Base-by-base conservation (phyloP, 2,329 filamentous ascomycete species). In the Ceratocystis papillata region DNA sequence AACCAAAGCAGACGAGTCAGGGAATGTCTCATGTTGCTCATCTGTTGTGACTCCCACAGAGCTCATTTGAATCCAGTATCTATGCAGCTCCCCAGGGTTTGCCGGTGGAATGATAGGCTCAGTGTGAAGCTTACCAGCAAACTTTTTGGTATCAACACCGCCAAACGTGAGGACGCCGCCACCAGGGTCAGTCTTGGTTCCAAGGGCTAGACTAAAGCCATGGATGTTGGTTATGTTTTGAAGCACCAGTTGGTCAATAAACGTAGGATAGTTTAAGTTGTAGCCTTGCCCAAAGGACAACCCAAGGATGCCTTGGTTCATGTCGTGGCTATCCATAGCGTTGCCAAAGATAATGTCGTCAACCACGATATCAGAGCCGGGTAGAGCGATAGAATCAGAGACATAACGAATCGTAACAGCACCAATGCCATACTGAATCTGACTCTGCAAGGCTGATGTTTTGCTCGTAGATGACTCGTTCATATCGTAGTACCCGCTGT, bases 141-240 rank as follows among this genome's bases (percentile, higher is more conserved):
- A 80, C 70, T 80, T 79, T 53, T 73, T 75, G 20, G 77, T 79
- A 71, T 80, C 78, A 37, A 79, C 73, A 59, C 78, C 78, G 53
- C 78, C 78, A 67, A 80, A 79, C 25, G 79, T 72, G 66, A 76
- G 69, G 48, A 71, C 68, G 3, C 74, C 74, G 63, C 70, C 71
- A 53, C 66, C 64, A 25, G 67, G 64, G 65, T 72, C 71, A 25
- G 70, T 68, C 66, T 72, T 72, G 50, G 67, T 71, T 20, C 74
- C 74, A 10, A 76, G 72, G n/a, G 72, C 73, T 15, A 76, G 69
- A 50, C 73, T 72, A 61, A 76, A 73, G 12, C 72, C 72, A 33
- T 69, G 71, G 8, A 73, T 71, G 65, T 72, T 67, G 48, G 71
- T 73, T 12, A 72, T 63, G 20, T 69, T 68, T 65, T 75, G 73